A percentile compares a stretch with the other conserved stretches of the same genome.
phyloP scores from a whole-genome alignment of 768 basidiomycete species.

The Boletus insuetus region DNA sequence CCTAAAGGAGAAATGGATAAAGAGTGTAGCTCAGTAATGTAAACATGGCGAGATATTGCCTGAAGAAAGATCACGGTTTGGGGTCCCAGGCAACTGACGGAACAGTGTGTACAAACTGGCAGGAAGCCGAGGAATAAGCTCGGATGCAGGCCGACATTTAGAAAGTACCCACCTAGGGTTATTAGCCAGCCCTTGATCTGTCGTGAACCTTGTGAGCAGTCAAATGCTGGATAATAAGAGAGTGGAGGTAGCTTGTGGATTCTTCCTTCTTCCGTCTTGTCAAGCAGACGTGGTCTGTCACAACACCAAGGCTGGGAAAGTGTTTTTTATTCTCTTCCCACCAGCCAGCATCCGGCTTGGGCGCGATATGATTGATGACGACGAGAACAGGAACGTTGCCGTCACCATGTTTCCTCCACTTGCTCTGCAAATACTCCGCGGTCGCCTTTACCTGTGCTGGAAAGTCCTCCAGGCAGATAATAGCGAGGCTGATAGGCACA shows the following conservation, averaged over 20 bases:
- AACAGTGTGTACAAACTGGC: background rate
- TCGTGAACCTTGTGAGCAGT: background rate
- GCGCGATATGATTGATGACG: constrained; percentile 21
- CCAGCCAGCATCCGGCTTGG: constrained; percentile 18
- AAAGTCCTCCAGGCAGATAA: constrained; percentile 23
- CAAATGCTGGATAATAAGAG: constrained; percentile 17
- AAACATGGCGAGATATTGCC: too few relatives aligned
- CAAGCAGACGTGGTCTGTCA: constrained; percentile 20
- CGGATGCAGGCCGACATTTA: background rate
- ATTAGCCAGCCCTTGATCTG: background rate
- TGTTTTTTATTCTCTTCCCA: constrained; percentile 24
- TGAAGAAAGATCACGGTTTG: too few relatives aligned
- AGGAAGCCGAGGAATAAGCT: background rate
- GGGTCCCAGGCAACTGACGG: too few relatives aligned
- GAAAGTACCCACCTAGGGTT: background rate
- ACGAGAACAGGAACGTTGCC: constrained; percentile 18
- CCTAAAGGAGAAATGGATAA: background rate
- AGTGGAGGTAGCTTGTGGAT: constrained; percentile 17
- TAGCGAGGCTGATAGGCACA: constrained; percentile 20
- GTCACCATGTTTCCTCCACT: constrained; percentile 16
- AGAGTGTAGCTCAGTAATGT: too few relatives aligned
- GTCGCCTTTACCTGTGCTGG: constrained; percentile 20
- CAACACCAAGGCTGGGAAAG: constrained; percentile 12
- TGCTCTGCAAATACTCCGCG: constrained; percentile 15
- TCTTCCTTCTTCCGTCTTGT: constrained; percentile 15